Conservation (phyloP, 345 rosid species). For the Adansonia digitata region DNA sequence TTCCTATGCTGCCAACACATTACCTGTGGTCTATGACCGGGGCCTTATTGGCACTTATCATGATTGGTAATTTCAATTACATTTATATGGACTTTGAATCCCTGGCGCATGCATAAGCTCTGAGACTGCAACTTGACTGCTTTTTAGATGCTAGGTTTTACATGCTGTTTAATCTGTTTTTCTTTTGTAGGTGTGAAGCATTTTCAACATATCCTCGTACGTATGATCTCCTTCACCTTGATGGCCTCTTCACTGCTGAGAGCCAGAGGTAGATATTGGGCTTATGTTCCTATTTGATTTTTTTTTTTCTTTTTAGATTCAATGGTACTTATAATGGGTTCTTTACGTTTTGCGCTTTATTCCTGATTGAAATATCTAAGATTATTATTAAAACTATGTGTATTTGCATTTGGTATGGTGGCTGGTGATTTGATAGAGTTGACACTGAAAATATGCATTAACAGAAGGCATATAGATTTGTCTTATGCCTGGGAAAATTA, state of each 20-base stretch:
- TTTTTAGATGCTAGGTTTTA: background rate
- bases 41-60: conserved; percentile 92
- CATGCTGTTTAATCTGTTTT: conserved; percentile 13
- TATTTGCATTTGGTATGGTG: too few relatives aligned
- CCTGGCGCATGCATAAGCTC: background rate
- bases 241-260: conserved; percentile 79
- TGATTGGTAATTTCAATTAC: conserved; percentile 59
- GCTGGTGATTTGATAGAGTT: background rate
- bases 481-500: background rate
- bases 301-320: background rate
- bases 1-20: conserved; percentile 71
- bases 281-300: background rate
- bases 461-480: background rate
- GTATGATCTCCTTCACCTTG: conserved; percentile 89
- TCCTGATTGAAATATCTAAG: background rate
- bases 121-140: background rate
- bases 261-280: conserved; percentile 61
- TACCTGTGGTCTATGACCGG: conserved; percentile 81
- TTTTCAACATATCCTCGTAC: conserved; percentile 97
- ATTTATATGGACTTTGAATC: background rate
- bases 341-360: background rate
- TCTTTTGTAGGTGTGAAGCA: conserved; percentile 78
- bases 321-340: background rate
- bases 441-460: too few relatives aligned
- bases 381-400: too few relatives aligned